These are phyloP conservation scores for Ochromonas danica DNA, from an alignment of 108 stramenopile species.

Conservation along the genomic window DNA sequence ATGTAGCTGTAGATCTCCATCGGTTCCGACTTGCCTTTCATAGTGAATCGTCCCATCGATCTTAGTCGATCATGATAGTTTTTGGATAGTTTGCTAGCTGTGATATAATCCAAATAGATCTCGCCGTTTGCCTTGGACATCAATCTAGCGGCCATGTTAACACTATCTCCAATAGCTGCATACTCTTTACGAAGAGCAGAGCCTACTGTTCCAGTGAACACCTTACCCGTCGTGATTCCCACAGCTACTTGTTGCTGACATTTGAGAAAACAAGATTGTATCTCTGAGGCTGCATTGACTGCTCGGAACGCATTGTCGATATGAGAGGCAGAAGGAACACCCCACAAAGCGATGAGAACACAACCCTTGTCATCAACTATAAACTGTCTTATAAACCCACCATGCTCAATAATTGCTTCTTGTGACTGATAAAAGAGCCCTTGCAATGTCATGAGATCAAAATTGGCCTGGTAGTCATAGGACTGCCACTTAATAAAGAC, in stretches of 20 bases:
- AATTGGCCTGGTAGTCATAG: neutral
- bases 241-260: neutral
- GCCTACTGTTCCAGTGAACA: slow-evolving; percentile 8
- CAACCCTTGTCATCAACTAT: slow-evolving; percentile 47
- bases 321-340: slow-evolving; percentile 20
- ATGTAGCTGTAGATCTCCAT: neutral
- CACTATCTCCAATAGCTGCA: neutral
- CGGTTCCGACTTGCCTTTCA: neutral
- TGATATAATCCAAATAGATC: neutral
- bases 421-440: neutral
- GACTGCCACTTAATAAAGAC: neutral
- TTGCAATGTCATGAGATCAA: neutral
- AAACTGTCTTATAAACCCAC: slow-evolving; percentile 43
- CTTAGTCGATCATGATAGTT: neutral
- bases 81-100: neutral
- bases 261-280: neutral
- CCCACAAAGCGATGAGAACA: slow-evolving; percentile 40
- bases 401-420: neutral
- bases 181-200: slow-evolving; percentile 4
- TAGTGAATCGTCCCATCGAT: neutral
- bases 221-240: slow-evolving; percentile 20
- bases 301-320: slow-evolving; percentile 38
- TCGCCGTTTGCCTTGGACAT: slow-evolving; percentile 11
- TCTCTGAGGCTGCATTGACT: slow-evolving; percentile 24
- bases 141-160: slow-evolving; percentile 23